Evolutionary conservation across 768 basidiomycete species (phyloP).

Genomic region (Rhodotorula paludigena): DNA sequence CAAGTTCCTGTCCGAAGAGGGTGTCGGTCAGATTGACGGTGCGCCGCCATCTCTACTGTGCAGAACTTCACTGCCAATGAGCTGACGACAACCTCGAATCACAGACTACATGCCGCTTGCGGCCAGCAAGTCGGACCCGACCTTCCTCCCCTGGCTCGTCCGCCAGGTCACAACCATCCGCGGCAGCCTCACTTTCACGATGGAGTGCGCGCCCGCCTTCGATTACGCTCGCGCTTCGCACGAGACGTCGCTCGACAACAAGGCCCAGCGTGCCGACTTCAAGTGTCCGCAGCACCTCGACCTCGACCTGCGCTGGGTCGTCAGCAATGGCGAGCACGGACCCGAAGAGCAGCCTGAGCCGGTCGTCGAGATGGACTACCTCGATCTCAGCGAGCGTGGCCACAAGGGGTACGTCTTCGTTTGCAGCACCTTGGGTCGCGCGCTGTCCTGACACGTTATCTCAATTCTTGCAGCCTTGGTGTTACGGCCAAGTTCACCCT

Average conservation of each 20-base stretch:
- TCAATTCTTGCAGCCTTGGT: conserved; percentile 47
- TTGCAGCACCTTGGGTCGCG: neutral
- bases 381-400: conserved; percentile 60
- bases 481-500: conserved; percentile 60
- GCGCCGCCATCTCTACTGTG: neutral
- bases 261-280: conserved; percentile 56
- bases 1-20: conserved; percentile 40
- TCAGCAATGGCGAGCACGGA: conserved; percentile 57
- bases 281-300: conserved; percentile 51
- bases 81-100: neutral
- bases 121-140: conserved; percentile 50
- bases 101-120: conserved; percentile 75
- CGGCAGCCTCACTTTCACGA: conserved; percentile 67
- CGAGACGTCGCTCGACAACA: conserved; percentile 52
- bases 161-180: conserved; percentile 78
- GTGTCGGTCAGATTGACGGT: conserved; percentile 34
- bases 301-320: conserved; percentile 73
- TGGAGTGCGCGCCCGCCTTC: conserved; percentile 95
- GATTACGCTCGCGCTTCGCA: conserved; percentile 81
- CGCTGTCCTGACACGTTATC: neutral
- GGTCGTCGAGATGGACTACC: conserved; percentile 55
- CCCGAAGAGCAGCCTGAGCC: conserved; percentile 52
- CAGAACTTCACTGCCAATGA: fast-evolving
- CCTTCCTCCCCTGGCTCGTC: conserved; percentile 75
- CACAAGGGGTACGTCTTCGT: conserved; percentile 57